Percentiles rank a stretch among this genome's conserved stretches.
phyloP scores from a whole-genome alignment of 2,329 filamentous ascomycete species.

The Hymenoscyphus salicellus region DNA sequence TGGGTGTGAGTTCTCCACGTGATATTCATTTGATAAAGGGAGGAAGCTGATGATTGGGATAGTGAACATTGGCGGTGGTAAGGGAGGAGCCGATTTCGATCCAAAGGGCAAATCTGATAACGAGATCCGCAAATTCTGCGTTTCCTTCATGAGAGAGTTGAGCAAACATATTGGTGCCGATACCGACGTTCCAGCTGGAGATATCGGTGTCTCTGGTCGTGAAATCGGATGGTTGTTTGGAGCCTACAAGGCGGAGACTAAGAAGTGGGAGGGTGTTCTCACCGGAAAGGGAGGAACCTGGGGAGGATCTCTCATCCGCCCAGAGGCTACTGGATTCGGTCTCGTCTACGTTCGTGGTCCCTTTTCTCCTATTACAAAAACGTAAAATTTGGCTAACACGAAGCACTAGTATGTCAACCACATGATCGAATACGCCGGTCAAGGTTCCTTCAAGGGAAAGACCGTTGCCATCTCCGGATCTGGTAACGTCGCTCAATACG shows the following conservation, averaged over 20 bases:
- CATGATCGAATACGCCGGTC: constrained; percentile 90
- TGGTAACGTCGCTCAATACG: constrained; percentile 97
- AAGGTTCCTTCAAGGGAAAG: constrained; percentile 85
- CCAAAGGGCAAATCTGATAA: constrained; percentile 97
- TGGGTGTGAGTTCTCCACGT: constrained; percentile 62
- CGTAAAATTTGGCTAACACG: constrained; percentile 2
- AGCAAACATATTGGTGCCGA: constrained; percentile 94
- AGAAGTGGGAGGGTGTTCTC: constrained; percentile 92
- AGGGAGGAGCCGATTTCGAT: constrained; percentile 97
- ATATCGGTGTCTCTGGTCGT: constrained; percentile 88
- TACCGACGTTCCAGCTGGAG: constrained; percentile 93
- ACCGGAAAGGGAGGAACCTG: constrained; percentile 92
- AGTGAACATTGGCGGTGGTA: constrained; percentile 95
- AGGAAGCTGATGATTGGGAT: constrained; percentile 14
- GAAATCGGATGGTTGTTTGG: constrained; percentile 96
- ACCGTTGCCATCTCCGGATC: constrained; percentile 93
- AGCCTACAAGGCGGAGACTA: constrained; percentile 82
- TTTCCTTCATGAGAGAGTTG: constrained; percentile 92
- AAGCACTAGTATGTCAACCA: constrained; percentile 71
- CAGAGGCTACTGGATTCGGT: constrained; percentile 95
- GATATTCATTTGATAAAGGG: constrained; percentile 1
- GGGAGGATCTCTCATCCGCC: constrained; percentile 91
- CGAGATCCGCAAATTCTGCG: constrained; percentile 97
- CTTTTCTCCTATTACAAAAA: background rate
- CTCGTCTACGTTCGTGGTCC: constrained; percentile 70